Evolutionary conservation across 495 filamentous ascomycete genomes (phyloP).

Genomic region (Tuber aestivum): DNA sequence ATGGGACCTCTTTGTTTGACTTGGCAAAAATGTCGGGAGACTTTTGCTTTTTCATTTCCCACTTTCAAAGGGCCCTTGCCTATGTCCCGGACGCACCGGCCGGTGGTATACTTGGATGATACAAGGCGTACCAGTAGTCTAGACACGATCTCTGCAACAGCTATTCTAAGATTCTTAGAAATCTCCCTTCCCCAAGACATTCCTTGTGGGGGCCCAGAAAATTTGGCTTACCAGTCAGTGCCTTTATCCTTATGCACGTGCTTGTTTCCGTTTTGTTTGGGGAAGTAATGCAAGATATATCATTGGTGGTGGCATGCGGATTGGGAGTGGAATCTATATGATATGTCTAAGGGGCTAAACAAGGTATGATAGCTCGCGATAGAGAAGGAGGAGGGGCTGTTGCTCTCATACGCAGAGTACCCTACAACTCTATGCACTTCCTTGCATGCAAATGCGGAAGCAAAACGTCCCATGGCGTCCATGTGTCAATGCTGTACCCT

Average conservation of each 20-base stretch:
- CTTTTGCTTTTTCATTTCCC: neutral
- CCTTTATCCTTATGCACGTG: neutral
- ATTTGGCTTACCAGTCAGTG: neutral
- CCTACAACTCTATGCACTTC: neutral
- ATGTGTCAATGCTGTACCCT: neutral
- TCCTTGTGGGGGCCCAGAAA: neutral
- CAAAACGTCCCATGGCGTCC: neutral
- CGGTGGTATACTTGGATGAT: neutral
- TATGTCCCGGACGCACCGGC: neutral
- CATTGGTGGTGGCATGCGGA: neutral
- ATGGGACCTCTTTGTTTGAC: neutral
- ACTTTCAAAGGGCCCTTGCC: neutral
- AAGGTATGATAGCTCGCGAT: neutral
- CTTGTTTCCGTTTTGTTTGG: neutral
- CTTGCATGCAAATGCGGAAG: neutral
- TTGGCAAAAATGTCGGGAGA: neutral
- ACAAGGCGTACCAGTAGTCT: neutral
- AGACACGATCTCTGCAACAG: neutral
- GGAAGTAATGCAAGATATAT: neutral
- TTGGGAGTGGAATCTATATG: neutral
- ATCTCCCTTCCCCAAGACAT: neutral
- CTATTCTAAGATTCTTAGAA: neutral
- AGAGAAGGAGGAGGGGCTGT: neutral
- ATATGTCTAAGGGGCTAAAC: neutral
- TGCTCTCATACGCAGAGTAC: neutral